Conservation (phyloP, 148 eudicot species). For the Selenicereus undatus region DNA sequence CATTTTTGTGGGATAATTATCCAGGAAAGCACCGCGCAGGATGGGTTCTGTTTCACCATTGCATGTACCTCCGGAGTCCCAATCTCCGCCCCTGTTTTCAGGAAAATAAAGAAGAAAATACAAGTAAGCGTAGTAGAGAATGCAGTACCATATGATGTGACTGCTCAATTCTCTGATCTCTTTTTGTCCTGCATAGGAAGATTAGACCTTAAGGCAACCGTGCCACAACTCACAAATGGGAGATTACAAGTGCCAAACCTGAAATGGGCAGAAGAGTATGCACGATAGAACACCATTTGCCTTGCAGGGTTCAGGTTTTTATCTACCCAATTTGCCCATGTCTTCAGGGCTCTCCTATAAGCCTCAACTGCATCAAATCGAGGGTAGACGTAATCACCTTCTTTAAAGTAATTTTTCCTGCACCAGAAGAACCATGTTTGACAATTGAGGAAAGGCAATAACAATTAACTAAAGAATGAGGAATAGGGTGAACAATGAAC, state of each 20-base stretch:
- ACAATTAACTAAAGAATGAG: not conserved
- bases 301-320: conserved; percentile 43
- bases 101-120: not conserved
- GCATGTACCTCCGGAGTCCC: conserved; percentile 97
- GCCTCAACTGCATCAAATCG: conserved; percentile 77
- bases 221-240: not conserved
- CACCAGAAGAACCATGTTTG: conserved; percentile 19
- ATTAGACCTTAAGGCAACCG: not conserved
- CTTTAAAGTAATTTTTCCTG: conserved; percentile 89
- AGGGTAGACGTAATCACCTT: conserved; percentile 68
- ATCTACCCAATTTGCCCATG: conserved; percentile 87
- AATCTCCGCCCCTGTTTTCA: conserved; percentile 81
- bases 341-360: conserved; percentile 76
- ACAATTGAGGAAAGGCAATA: not conserved
- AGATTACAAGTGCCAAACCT: conserved; percentile 34
- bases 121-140: not conserved
- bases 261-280: conserved; percentile 89
- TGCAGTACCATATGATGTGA: too few relatives aligned
- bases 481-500: not conserved
- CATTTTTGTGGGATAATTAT: conserved; percentile 79
- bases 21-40: conserved; percentile 42
- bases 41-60: conserved; percentile 76
- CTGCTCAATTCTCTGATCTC: not conserved
- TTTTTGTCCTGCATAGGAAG: not conserved
- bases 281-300: conserved; percentile 77